Evolutionary conservation across 2,329 filamentous ascomycete species (phyloP).

Genomic region (Aspergillus nomiae): DNA sequence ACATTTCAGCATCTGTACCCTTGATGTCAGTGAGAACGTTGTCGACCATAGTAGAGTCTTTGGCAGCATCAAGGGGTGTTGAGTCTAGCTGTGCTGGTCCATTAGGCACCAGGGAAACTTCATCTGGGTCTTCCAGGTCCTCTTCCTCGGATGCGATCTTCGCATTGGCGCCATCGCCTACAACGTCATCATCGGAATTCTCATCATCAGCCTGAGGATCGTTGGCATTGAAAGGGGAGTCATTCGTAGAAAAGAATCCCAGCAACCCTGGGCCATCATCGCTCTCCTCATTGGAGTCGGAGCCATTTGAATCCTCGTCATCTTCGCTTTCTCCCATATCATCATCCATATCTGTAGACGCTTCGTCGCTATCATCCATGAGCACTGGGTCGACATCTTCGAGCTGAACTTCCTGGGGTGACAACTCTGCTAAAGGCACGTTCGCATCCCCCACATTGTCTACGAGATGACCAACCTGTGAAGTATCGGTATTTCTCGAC

Average conservation of each 20-base stretch:
- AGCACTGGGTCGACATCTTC: constrained; percentile 49
- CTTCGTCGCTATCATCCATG: constrained; percentile 49
- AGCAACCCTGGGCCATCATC: constrained; percentile 44
- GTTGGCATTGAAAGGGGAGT: constrained; percentile 25
- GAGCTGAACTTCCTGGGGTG: constrained; percentile 27
- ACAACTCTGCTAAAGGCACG: constrained; percentile 29
- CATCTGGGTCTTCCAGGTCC: constrained; percentile 34
- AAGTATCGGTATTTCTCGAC: constrained; percentile 21
- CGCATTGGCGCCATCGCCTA: constrained; percentile 29
- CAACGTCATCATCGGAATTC: constrained; percentile 46
- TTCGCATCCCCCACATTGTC: constrained; percentile 25
- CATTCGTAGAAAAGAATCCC: constrained; percentile 51
- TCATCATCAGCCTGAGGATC: constrained; percentile 24
- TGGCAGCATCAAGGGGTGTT: constrained; percentile 24
- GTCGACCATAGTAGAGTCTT: constrained; percentile 31
- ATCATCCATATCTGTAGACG: constrained; percentile 51
- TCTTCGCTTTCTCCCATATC: constrained; percentile 51
- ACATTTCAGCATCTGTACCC: constrained; percentile 2
- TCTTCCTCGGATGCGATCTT: constrained; percentile 27
- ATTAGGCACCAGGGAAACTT: constrained; percentile 39
- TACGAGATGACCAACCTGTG: constrained; percentile 21
- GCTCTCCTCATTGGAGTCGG: constrained; percentile 46
- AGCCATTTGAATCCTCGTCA: constrained; percentile 54
- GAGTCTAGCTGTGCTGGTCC: constrained; percentile 35
- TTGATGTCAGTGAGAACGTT: constrained; percentile 14